Percentiles rank a stretch among this genome's conserved stretches.
phyloP scores from a whole-genome alignment of 805 yeast genomes.

The Nakazawaea ambrosiae region DNA sequence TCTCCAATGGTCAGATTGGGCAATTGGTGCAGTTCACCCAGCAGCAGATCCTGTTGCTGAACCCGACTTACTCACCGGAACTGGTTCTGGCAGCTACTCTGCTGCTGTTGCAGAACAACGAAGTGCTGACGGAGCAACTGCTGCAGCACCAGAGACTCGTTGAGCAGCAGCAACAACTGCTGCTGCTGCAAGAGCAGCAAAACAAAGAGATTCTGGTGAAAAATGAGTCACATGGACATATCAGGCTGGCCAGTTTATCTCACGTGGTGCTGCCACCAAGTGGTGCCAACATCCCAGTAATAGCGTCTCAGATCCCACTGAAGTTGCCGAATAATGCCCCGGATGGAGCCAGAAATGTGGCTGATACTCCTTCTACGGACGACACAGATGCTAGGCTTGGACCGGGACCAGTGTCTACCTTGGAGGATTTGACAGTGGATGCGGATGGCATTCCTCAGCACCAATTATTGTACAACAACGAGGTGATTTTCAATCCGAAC shows the following conservation, averaged over 20 bases:
- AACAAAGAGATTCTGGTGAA: not conserved
- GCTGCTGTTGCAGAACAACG: constrained; percentile 1
- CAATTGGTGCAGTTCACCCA: constrained; percentile 43
- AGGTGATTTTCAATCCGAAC: constrained; percentile 46
- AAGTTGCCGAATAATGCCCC: not conserved
- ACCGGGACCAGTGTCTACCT: no score
- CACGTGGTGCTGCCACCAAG: not conserved
- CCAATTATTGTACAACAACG: constrained; percentile 46
- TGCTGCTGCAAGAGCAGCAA: not conserved
- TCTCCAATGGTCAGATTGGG: constrained; percentile 80
- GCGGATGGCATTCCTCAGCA: constrained; percentile 36
- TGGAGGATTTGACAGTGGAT: constrained; percentile 11
- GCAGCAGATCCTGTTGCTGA: constrained; percentile 11
- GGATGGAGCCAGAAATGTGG: no score
- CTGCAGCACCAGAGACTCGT: constrained; percentile 7
- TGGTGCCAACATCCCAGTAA: not conserved
- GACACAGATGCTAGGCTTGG: not conserved
- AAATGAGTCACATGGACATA: no score
- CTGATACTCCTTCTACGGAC: not conserved
- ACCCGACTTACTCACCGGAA: constrained; percentile 10
- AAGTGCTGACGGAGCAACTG: not conserved
- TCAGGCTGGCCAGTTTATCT: no score
- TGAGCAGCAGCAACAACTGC: constrained; percentile 5
- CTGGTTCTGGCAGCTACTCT: constrained; percentile 8
- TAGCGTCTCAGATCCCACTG: not conserved